phyloP scores from a whole-genome alignment of 2,329 filamentous ascomycete species.

The Calonectria crousiana region DNA sequence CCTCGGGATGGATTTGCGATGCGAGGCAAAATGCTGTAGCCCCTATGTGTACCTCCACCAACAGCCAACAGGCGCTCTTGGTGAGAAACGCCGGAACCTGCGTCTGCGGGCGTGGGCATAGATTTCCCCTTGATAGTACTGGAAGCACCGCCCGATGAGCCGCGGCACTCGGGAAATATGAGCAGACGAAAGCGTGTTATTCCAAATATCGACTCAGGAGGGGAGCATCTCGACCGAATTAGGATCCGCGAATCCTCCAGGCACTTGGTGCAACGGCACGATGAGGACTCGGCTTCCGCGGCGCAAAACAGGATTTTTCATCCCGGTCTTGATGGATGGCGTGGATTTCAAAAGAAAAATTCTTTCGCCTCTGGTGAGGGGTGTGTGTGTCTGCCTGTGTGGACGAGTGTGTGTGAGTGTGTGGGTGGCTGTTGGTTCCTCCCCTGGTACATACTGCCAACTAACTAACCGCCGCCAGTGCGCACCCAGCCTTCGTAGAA shows the following conservation, averaged over 20 bases:
- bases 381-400: neutral
- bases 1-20: slow-evolving; percentile 14
- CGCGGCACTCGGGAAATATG: neutral
- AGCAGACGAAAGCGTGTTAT: neutral
- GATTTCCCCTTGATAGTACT: neutral
- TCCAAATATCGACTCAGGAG: neutral
- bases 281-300: slow-evolving; percentile 26
- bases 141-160: slow-evolving; percentile 8
- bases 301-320: slow-evolving; percentile 30
- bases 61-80: neutral
- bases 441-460: neutral
- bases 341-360: slow-evolving; percentile 30
- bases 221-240: slow-evolving; percentile 14
- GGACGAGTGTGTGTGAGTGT: neutral
- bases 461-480: slow-evolving; percentile 11
- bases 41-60: neutral
- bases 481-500: neutral
- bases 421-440: slow-evolving; percentile 25
- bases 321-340: slow-evolving; percentile 35
- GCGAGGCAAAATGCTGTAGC: slow-evolving; percentile 14
- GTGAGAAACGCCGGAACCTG: neutral
- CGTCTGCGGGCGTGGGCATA: neutral
- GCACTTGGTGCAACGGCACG: slow-evolving; percentile 34
- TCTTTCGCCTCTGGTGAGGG: neutral
- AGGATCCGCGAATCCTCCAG: slow-evolving; percentile 24